Evolutionary conservation across 805 yeast species (phyloP).

Genomic region (Lipomyces spencermartinsiae): DNA sequence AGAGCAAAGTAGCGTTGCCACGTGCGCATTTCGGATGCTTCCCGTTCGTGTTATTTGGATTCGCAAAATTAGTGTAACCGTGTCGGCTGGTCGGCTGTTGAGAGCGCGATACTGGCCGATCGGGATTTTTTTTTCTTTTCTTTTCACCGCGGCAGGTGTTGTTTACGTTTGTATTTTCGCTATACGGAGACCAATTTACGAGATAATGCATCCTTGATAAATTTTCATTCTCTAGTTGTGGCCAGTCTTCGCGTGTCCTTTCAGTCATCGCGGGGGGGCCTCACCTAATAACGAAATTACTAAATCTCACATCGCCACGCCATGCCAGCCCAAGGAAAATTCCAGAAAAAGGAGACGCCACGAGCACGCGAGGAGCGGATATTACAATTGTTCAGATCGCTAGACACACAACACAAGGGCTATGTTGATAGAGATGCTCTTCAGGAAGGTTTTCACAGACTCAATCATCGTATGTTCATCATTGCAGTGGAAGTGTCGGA

Average conservation of each 20-base stretch:
- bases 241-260: background rate
- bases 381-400: constrained; percentile 50
- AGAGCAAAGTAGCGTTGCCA: too few relatives aligned
- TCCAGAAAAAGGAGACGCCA: constrained; percentile 11
- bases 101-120: too few relatives aligned
- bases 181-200: too few relatives aligned
- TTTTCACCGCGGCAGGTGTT: too few relatives aligned
- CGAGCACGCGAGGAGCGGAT: constrained; percentile 47
- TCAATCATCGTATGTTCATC: constrained; percentile 61
- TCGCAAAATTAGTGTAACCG: too few relatives aligned
- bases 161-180: too few relatives aligned
- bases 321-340: background rate
- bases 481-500: constrained; percentile 62
- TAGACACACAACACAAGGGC: constrained; percentile 53
- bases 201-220: background rate
- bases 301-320: background rate
- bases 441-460: constrained; percentile 49
- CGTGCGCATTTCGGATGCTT: too few relatives aligned
- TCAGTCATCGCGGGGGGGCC: background rate
- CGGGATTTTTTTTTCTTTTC: too few relatives aligned
- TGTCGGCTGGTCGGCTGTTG: too few relatives aligned
- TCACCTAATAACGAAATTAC: background rate
- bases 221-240: background rate
- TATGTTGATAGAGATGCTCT: constrained; percentile 49
- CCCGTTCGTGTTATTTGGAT: too few relatives aligned